These are phyloP conservation scores for Coemansia sp. DNA, from an alignment of 192 early-diverging fungal species.

Conservation along the genomic window DNA sequence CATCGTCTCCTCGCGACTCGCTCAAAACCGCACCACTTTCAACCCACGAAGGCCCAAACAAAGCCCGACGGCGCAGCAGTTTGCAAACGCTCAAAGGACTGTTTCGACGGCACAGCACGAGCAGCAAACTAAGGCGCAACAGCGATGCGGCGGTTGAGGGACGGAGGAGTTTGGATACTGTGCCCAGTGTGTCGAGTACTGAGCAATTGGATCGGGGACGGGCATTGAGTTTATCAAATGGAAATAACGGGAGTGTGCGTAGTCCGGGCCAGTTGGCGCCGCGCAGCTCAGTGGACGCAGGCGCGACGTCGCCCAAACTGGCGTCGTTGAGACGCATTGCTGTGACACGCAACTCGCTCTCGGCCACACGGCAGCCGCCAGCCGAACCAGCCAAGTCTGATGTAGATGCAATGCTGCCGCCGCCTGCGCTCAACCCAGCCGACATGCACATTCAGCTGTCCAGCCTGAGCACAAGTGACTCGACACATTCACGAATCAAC, in stretches of 20 bases:
- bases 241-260: neutral
- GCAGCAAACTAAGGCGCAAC: neutral
- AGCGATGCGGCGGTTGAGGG: neutral
- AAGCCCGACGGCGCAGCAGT: constrained; percentile 34
- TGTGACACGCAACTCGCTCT: constrained; percentile 22
- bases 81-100: constrained; percentile 28
- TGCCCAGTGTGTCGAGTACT: constrained; percentile 7
- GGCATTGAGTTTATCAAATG: constrained; percentile 3
- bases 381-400: neutral
- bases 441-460: constrained; percentile 16
- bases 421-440: neutral
- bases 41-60: neutral
- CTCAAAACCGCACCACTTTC: neutral
- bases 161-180: constrained; percentile 15
- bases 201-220: neutral
- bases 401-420: neutral
- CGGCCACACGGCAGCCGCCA: constrained; percentile 21
- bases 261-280: neutral
- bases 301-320: constrained; percentile 11
- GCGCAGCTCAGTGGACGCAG: constrained; percentile 10
- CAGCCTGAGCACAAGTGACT: neutral
- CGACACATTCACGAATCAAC: constrained; percentile 9
- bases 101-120: constrained; percentile 30
- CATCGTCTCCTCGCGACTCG: constrained; percentile 6
- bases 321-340: constrained; percentile 25